Conservation (phyloP, 1,284 basidiomycete species). For the Volvariella volvacea region DNA sequence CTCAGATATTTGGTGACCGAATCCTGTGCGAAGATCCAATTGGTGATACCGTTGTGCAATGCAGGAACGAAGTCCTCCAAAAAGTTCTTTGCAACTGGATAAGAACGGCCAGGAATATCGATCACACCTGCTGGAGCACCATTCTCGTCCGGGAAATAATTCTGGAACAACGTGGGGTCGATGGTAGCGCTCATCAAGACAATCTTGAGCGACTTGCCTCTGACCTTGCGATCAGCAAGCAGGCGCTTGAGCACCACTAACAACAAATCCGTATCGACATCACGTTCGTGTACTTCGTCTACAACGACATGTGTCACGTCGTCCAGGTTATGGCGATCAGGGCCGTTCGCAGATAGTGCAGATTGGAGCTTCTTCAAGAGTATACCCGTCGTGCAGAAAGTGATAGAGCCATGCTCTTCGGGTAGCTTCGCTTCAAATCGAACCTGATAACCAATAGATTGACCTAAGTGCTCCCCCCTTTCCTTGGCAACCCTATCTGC, state of each 20-base stretch:
- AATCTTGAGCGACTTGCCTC: constrained; percentile 78
- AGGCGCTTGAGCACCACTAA: constrained; percentile 89
- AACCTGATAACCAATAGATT: constrained; percentile 86
- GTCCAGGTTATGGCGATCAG: constrained; percentile 53
- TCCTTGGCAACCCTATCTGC: constrained; percentile 92
- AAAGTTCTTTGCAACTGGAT: constrained; percentile 80
- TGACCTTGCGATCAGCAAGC: constrained; percentile 69
- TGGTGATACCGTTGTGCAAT: constrained; percentile 34
- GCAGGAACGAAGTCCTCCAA: constrained; percentile 73
- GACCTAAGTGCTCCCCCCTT: constrained; percentile 71
- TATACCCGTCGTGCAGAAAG: constrained; percentile 93
- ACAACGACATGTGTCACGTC: constrained; percentile 88
- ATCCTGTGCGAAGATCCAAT: constrained; percentile 75
- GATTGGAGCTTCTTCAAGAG: constrained; percentile 87
- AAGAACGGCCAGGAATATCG: constrained; percentile 89
- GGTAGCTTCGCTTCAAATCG: constrained; percentile 85
- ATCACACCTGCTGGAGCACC: constrained; percentile 70
- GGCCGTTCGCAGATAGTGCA: constrained; percentile 44
- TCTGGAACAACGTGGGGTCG: constrained; percentile 83
- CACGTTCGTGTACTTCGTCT: constrained; percentile 96
- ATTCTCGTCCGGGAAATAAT: constrained; percentile 71
- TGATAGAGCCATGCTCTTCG: constrained; percentile 79
- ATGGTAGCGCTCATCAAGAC: constrained; percentile 96
- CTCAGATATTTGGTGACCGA: constrained; percentile 74
- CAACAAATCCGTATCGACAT: constrained; percentile 90